These are phyloP conservation scores for Nicotiana benthamiana DNA, from an alignment of 257 asterid genomes.

Conservation along the genomic window DNA sequence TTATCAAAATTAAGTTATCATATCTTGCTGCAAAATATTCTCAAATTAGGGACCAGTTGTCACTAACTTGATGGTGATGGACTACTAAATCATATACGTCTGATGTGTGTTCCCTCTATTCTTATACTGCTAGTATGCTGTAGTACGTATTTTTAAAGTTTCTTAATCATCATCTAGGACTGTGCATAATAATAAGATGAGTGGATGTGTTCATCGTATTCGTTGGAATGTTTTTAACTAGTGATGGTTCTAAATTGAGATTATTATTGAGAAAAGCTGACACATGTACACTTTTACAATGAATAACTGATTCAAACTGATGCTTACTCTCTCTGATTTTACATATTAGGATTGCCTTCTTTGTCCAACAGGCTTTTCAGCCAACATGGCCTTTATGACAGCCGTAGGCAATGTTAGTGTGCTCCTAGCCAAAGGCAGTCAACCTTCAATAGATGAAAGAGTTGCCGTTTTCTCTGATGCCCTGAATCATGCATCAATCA, in stretches of 20 bases:
- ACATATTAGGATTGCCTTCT: conserved; percentile 98
- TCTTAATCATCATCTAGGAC: not conserved
- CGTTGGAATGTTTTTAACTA: not conserved
- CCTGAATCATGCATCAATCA: conserved; percentile 91
- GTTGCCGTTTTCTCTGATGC: conserved; percentile 92
- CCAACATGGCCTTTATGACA: conserved; percentile 97
- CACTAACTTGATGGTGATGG: not conserved
- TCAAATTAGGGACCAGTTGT: not conserved
- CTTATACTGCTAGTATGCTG: not conserved
- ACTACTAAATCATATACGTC: not conserved
- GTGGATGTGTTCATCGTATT: not conserved
- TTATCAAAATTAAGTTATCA: not conserved
- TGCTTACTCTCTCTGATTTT: conserved; percentile 35
- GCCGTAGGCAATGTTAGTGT: conserved; percentile 63
- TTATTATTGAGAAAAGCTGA: not conserved
- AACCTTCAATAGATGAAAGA: conserved; percentile 46
- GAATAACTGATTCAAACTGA: conserved; percentile 23
- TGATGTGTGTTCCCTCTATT: not conserved
- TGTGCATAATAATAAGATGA: not conserved
- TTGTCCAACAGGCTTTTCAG: conserved; percentile 99
- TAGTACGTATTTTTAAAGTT: not conserved
- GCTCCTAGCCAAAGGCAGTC: conserved; percentile 46
- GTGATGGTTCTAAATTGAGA: not conserved
- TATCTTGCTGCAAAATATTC: not conserved
- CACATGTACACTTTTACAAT: not conserved